Conservation (phyloP, 2,329 filamentous ascomycete species). For the Herpotrichia juniperi region DNA sequence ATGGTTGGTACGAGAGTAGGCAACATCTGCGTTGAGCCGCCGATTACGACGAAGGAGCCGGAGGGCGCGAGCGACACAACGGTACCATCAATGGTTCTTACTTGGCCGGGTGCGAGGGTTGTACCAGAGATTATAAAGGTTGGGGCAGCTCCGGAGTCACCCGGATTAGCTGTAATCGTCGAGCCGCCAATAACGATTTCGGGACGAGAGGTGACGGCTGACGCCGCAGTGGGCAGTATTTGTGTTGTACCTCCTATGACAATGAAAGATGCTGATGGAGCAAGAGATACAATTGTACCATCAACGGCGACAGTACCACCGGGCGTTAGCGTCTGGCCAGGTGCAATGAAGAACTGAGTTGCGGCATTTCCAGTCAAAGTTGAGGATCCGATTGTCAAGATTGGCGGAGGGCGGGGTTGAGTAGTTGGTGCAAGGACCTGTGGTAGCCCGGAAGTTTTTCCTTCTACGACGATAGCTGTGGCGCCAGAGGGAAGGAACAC, state of each 20-base stretch:
- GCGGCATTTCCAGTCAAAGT: constrained; percentile 53
- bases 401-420: constrained; percentile 29
- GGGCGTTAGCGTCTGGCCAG: constrained; percentile 45
- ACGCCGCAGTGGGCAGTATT: neutral
- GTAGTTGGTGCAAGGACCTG: constrained; percentile 10
- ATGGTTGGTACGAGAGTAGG: constrained; percentile 7
- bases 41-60: constrained; percentile 32
- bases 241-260: constrained; percentile 44
- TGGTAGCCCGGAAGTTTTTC: constrained; percentile 32
- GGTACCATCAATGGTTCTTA: constrained; percentile 45
- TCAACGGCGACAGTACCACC: constrained; percentile 47
- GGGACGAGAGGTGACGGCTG: too few species aligned
- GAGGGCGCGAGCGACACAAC: constrained; percentile 48
- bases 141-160: constrained; percentile 33
- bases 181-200: too few species aligned
- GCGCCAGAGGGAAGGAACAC: constrained; percentile 37
- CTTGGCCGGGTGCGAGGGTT: constrained; percentile 46
- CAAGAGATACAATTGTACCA: constrained; percentile 50
- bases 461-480: constrained; percentile 35
- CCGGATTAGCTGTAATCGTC: too few species aligned
- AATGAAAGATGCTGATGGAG: constrained; percentile 44
- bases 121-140: constrained; percentile 47
- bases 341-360: constrained; percentile 51
- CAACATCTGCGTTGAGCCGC: constrained; percentile 21
- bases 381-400: constrained; percentile 49